Evolutionary conservation across 2,329 filamentous ascomycete genomes (phyloP), one percentile per base, ranked within the genome.

Genomic region (Albophoma yamanashiensis): DNA sequence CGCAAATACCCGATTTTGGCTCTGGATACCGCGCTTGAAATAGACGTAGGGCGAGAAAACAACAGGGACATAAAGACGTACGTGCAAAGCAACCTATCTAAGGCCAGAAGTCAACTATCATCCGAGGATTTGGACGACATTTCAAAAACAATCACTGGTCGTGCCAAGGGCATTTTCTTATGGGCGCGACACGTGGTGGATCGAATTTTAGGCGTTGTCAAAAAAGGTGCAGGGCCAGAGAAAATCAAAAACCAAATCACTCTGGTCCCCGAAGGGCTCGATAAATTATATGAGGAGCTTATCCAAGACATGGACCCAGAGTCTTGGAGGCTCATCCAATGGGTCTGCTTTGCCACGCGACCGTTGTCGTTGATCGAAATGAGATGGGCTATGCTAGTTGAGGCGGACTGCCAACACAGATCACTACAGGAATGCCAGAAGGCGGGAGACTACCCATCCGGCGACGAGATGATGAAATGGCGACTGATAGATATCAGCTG

Each of bases 121-220:
- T 8, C 58, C 64, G 27, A 58, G 74, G 60, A 68, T 52, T 38
- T 58, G 9, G 31, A 6, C 40, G n/a, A n/a, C n/a, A n/a, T n/a
- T n/a, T n/a, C n/a, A n/a, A n/a, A n/a, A n/a, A n/a, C n/a, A 8
- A 31, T 50, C 12, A 3, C 22, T 15, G 4, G 17, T 3, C 66
- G 65, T 15, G 68, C 74, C 1, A 27, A 57, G 0, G 73, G 74
- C 2, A 61, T 75, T 7, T 76, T 76, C 56, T 62, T 74, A 27
- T 76, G 74, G 75, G 72, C 71, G 0, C 57, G 39, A n/a, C 65
- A 76, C 14, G 70, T 73, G 0, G 62, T 69, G 7, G 47, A 65
- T 0, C 52, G 0, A 53, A 43, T 15, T 64, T 65, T 14, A 25
- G 68, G 1, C 3, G 59, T 0, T 63, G 70, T 12, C 47, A 66